Evolutionary conservation across 1,284 basidiomycete genomes (phyloP).

Genomic region (Boletellus dicymbophilus): DNA sequence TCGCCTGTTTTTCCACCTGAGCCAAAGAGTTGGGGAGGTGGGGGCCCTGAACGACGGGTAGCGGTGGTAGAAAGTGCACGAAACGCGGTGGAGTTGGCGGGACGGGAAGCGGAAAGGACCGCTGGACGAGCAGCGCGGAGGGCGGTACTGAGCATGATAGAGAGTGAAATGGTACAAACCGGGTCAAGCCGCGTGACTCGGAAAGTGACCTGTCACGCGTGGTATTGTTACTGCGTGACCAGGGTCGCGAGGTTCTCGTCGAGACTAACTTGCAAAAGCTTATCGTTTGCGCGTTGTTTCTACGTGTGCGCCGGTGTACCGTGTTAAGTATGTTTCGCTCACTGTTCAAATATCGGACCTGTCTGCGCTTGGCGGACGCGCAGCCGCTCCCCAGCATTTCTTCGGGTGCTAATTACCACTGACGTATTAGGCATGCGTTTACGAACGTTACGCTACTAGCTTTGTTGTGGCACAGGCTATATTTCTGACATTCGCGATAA

Average conservation of each 20-base stretch:
- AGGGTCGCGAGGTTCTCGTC: too few species aligned
- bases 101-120: conserved; percentile 35
- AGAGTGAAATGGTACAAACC: conserved; percentile 24
- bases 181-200: conserved; percentile 29
- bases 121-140: conserved; percentile 42
- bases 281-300: too few species aligned
- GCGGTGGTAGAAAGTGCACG: conserved; percentile 61
- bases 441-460: conserved; percentile 28
- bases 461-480: background rate
- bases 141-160: conserved; percentile 44
- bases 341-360: too few species aligned
- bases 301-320: too few species aligned
- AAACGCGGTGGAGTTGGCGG: conserved; percentile 32
- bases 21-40: conserved; percentile 74
- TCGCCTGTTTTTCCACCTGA: conserved; percentile 74
- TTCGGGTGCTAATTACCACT: conserved; percentile 11
- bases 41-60: conserved; percentile 53
- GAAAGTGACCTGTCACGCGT: conserved; percentile 28
- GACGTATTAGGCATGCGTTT: conserved; percentile 33
- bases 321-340: too few species aligned
- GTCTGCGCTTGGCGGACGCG: background rate
- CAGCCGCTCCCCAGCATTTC: background rate
- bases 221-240: too few species aligned
- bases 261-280: too few species aligned
- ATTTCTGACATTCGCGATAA: conserved; percentile 3